phyloP scores from a whole-genome alignment of 805 yeast species.

The Lipomyces yamanashiensis region DNA sequence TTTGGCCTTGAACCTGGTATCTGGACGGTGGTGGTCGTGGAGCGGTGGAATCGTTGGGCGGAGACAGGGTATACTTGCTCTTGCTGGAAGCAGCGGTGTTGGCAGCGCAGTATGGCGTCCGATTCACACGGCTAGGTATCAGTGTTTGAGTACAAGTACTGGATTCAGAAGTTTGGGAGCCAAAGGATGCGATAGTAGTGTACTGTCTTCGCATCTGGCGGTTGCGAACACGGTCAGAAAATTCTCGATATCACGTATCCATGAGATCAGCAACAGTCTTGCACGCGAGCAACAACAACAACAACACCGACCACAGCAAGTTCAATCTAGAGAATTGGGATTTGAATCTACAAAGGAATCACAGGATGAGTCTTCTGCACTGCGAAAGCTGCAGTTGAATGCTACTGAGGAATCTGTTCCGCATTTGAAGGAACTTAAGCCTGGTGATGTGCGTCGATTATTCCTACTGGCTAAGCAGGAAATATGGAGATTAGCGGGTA shows the following conservation, averaged over 20 bases:
- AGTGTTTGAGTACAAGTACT: too few relatives aligned
- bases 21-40: background rate
- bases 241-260: background rate
- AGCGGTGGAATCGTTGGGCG: background rate
- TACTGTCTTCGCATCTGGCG: too few relatives aligned
- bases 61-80: background rate
- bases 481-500: constrained; percentile 57
- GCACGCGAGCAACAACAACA: background rate
- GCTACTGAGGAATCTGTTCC: constrained; percentile 2
- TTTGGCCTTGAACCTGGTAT: background rate
- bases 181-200: too few relatives aligned
- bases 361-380: background rate
- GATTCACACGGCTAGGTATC: too few relatives aligned
- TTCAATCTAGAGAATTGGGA: constrained; percentile 2
- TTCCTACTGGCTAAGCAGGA: constrained; percentile 63
- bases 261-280: background rate
- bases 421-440: constrained; percentile 21
- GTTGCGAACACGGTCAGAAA: too few relatives aligned
- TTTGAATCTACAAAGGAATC: background rate
- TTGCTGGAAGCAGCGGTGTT: background rate
- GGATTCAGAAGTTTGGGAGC: too few relatives aligned
- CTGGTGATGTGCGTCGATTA: constrained; percentile 53
- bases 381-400: background rate
- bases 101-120: background rate
- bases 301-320: background rate